These are phyloP conservation scores for Halophytophthora polymorphica DNA, from an alignment of 352 stramenopile species.

Conservation along the genomic window DNA sequence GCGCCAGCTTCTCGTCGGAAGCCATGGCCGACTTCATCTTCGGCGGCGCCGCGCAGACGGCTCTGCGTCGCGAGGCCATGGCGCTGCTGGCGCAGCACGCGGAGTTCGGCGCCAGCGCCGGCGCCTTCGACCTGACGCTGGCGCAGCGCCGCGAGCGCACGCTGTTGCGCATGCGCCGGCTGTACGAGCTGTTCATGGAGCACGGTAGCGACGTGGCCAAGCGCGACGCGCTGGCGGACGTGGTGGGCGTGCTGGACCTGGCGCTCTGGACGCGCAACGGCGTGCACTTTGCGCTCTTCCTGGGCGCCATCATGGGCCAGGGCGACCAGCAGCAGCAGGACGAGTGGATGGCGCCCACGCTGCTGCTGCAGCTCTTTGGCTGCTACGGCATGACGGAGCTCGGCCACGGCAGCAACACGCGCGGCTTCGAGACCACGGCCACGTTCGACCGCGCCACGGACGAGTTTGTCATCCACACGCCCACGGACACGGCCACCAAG, in stretches of 20 bases:
- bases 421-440: slow-evolving; percentile 93
- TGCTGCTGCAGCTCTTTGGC: slow-evolving; percentile 81
- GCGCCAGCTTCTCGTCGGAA: slow-evolving; percentile 47
- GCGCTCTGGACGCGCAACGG: slow-evolving; percentile 67
- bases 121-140: slow-evolving; percentile 53
- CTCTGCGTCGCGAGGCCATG: slow-evolving; percentile 53
- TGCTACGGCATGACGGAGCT: slow-evolving; percentile 91
- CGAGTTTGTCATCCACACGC: slow-evolving; percentile 95
- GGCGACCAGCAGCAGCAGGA: slow-evolving; percentile 78
- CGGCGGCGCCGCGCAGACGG: slow-evolving; percentile 38
- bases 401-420: slow-evolving; percentile 87
- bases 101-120: slow-evolving; percentile 37
- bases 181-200: slow-evolving; percentile 64
- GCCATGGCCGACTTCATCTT: slow-evolving; percentile 63
- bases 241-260: slow-evolving; percentile 67
- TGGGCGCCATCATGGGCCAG: slow-evolving; percentile 71
- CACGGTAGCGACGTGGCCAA: slow-evolving; percentile 46
- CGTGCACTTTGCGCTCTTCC: slow-evolving; percentile 84
- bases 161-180: slow-evolving; percentile 45
- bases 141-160: slow-evolving; percentile 46
- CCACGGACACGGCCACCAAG: slow-evolving; percentile 93
- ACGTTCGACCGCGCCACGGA: slow-evolving; percentile 88
- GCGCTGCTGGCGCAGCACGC: slow-evolving; percentile 37
- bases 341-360: slow-evolving; percentile 67
- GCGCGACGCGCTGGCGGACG: slow-evolving; percentile 60